Evolutionary conservation across 2,329 filamentous ascomycete genomes (phyloP), one percentile per base, ranked within the genome.

Genomic region (Neurospora sp.): DNA sequence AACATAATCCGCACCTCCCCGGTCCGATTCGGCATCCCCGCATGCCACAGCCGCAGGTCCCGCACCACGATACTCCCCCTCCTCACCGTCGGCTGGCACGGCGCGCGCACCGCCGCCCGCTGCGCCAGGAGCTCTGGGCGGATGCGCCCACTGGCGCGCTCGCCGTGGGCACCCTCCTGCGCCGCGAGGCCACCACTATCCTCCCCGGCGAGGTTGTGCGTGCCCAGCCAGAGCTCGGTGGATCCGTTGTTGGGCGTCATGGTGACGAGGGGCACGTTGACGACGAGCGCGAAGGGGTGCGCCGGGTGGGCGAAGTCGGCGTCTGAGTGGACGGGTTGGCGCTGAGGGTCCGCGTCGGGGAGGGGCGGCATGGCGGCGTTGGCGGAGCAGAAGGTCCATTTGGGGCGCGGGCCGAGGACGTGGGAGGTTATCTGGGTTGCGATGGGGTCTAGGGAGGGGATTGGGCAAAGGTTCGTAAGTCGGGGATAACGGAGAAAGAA

Each of bases 1-100:
- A 89, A 77, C 87, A 89, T 89, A 19, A 88, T 82, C 36, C 86
- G 78, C 17, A 84, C 81, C 7, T 82, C 78, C 4, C 81, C 76
- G 1, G 83, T 84, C 58, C 77, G 74, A 73, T 90, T 90, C 1
- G 87, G 87, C 84, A 89, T 88, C 0, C 87, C 88, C 0, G 86
- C 87, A 76, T 90, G 87, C 87, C 88, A 90, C 5, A 89, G 81
- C 33, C 87, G 79, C 68, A 90, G 76, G 75, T 90, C 88, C 1
- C 89, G 81, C 38, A 90, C 75, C 42, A 89, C 80, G 28, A 90
- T 75, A 46, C 85, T 84, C 0, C 88, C 87, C 73, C 86, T 87
- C 42, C 80, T 80, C 0, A 88, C 81, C 2, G 77, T 69, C 0
- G 86, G 85, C 74, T 89, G 86, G 11, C 82, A 75, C 0, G 85